Conservation (phyloP, 176 grass and related monocot genomes). For the Juncus effusus region DNA sequence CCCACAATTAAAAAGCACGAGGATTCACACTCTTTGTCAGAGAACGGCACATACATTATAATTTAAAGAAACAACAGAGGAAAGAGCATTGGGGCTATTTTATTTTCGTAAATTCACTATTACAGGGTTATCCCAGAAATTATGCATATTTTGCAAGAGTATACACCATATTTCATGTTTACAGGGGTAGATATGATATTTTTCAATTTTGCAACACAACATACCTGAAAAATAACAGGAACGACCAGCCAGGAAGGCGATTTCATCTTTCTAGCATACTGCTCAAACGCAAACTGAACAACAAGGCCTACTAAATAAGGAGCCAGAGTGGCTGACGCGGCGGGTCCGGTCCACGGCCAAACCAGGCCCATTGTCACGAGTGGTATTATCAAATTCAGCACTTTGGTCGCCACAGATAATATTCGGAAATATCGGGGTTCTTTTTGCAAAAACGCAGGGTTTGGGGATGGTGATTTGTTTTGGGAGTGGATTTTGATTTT, state of each 20-base stretch:
- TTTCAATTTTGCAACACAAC: background rate
- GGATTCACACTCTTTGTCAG: too few relatives aligned
- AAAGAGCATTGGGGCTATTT: too few relatives aligned
- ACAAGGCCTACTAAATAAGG: slow-evolving; percentile 94
- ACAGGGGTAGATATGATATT: too few relatives aligned
- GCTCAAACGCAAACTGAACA: slow-evolving; percentile 88
- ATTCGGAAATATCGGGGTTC: slow-evolving; percentile 53
- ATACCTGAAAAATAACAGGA: slow-evolving; percentile 93
- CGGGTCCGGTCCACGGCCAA: slow-evolving; percentile 97
- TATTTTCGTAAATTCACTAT: too few relatives aligned
- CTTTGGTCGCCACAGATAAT: slow-evolving; percentile 87
- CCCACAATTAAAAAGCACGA: too few relatives aligned
- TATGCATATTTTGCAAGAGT: too few relatives aligned
- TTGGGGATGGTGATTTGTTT: slow-evolving; percentile 46
- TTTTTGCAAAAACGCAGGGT: slow-evolving; percentile 50
- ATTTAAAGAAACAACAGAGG: too few relatives aligned
- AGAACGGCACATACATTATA: too few relatives aligned
- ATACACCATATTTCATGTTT: too few relatives aligned
- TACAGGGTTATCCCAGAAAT: too few relatives aligned
- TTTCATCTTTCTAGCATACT: slow-evolving; percentile 66
- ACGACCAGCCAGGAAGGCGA: slow-evolving; percentile 90
- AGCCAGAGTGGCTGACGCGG: slow-evolving; percentile 88
- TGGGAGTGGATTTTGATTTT: slow-evolving; percentile 31
- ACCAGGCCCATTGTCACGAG: slow-evolving; percentile 98
- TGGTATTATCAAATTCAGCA: slow-evolving; percentile 77